Base-by-base conservation (phyloP, 148 eudicot genomes). In the Rhododendron simsii region DNA sequence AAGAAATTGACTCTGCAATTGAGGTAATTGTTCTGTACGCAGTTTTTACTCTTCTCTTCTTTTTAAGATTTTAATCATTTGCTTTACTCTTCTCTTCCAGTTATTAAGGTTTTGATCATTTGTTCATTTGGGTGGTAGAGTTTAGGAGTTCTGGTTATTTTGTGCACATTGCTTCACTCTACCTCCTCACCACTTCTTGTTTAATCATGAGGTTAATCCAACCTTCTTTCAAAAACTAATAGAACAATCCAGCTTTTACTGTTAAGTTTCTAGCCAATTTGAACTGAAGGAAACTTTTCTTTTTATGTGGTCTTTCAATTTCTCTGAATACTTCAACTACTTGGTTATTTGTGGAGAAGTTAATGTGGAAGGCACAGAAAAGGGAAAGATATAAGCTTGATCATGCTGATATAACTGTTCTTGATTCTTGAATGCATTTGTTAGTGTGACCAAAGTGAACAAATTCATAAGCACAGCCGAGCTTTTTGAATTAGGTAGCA, bases 1-100 rank as follows among this genome's bases (percentile, higher is more conserved):
- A 83, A 78, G 86, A 87, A 87, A 83, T 87, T 78, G 88, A 87
- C 39, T 63, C 86, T 83, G 86, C 88, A 3, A 51, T 87, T 26
- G 88, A 87, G 88, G 86, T 87, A 73, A 59, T 57, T 33, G 35
- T 65, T 86, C 2, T 51, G 16, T 41, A 55, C 10, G 44, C 47
- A 86, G 12, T 35, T 47, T 26, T 11, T 35, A 2, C 26, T 81
- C 9, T 2, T 45, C 71, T 65, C 77, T 39, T 83, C 85, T 41
- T 0, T 39, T 61, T 83, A 45, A 63, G 21, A n/a, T 65, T 15
- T 44, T 7, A 39, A 39, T 82, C n/a, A 20, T 59, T 20, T 59
- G 13, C 39, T 20, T 21, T 37, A 7, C 30, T 81, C 12, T 15
- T 83, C 74, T 69, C 78, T 44, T 71, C 79, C 41, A 6, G 45